Conservation (phyloP, 2,329 filamentous ascomycete genomes). For the Calonectria fujianensis region DNA sequence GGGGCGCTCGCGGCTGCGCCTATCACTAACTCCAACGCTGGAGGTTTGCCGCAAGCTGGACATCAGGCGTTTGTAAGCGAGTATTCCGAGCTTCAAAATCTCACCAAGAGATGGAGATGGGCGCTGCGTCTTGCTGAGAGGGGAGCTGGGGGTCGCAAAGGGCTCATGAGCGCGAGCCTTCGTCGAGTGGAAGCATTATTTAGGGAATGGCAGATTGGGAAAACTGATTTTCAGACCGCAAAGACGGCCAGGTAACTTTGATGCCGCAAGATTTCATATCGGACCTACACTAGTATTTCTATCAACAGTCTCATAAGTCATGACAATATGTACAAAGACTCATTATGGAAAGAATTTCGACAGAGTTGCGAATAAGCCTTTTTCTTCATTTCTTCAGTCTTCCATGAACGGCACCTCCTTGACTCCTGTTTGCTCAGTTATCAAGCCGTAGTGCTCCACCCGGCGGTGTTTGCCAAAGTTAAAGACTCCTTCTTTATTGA, state of each 20-base stretch:
- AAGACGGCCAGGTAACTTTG: neutral
- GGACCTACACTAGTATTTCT: neutral
- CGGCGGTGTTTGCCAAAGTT: constrained; percentile 29
- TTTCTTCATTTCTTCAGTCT: neutral
- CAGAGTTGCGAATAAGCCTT: neutral
- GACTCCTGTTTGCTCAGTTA: constrained; percentile 16
- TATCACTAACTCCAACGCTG: neutral
- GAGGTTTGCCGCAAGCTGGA: neutral
- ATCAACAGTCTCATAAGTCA: neutral
- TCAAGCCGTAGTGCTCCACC: constrained; percentile 7
- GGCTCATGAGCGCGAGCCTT: constrained; percentile 1
- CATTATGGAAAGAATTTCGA: too few relatives aligned
- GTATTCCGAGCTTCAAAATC: neutral
- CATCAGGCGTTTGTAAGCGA: neutral
- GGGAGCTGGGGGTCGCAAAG: neutral
- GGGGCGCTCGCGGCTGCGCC: neutral
- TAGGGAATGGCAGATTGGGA: constrained; percentile 8
- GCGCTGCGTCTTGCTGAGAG: neutral
- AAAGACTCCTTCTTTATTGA: constrained; percentile 25
- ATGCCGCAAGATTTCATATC: neutral
- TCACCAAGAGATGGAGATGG: constrained; percentile 7
- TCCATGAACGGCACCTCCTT: constrained; percentile 3
- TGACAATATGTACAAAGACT: neutral
- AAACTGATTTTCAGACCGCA: neutral
- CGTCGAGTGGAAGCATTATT: neutral